Conservation (phyloP, 352 stramenopile genomes). For the Phytophthora ohioensis region DNA sequence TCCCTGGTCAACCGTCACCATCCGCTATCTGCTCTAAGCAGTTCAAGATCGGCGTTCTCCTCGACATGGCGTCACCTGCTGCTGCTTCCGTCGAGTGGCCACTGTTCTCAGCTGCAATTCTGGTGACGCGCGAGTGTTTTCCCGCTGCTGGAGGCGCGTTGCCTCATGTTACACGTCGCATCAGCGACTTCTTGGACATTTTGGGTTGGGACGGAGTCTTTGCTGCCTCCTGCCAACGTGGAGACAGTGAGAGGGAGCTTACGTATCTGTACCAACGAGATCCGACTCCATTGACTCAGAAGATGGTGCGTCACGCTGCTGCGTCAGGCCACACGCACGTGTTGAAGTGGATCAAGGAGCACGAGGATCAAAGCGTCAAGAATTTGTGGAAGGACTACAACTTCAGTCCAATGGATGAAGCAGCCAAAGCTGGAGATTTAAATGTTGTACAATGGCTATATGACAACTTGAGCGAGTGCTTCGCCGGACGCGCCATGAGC, state of each 20-base stretch:
- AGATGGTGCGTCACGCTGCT: slow-evolving; percentile 28
- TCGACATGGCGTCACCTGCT: slow-evolving; percentile 1
- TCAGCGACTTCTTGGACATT: slow-evolving; percentile 32
- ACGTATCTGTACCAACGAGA: slow-evolving; percentile 26
- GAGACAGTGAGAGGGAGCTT: slow-evolving; percentile 28
- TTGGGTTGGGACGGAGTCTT: slow-evolving; percentile 19
- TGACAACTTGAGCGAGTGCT: slow-evolving; percentile 16
- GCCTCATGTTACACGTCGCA: slow-evolving; percentile 23
- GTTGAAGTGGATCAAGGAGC: slow-evolving; percentile 35
- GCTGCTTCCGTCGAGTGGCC: slow-evolving; percentile 12
- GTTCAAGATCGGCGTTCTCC: slow-evolving; percentile 23
- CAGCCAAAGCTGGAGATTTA: slow-evolving; percentile 30
- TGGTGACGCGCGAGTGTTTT: slow-evolving; percentile 32
- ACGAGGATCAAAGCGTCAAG: slow-evolving; percentile 4
- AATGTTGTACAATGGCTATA: slow-evolving; percentile 33
- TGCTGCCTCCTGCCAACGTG: slow-evolving; percentile 16
- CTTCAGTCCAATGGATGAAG: slow-evolving; percentile 39
- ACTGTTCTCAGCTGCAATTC: slow-evolving; percentile 13
- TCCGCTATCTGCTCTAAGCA: slow-evolving; percentile 9
- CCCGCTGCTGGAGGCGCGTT: slow-evolving; percentile 15
- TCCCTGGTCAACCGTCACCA: slow-evolving; percentile 25
- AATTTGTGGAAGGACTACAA: slow-evolving; percentile 35
- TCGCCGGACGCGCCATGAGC: slow-evolving; percentile 28
- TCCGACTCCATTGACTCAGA: slow-evolving; percentile 22
- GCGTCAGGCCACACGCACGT: slow-evolving; percentile 24